Evolutionary conservation across 2,329 filamentous ascomycete genomes (phyloP), one percentile per base, ranked within the genome.

Genomic region (Xylariaceae sp.): DNA sequence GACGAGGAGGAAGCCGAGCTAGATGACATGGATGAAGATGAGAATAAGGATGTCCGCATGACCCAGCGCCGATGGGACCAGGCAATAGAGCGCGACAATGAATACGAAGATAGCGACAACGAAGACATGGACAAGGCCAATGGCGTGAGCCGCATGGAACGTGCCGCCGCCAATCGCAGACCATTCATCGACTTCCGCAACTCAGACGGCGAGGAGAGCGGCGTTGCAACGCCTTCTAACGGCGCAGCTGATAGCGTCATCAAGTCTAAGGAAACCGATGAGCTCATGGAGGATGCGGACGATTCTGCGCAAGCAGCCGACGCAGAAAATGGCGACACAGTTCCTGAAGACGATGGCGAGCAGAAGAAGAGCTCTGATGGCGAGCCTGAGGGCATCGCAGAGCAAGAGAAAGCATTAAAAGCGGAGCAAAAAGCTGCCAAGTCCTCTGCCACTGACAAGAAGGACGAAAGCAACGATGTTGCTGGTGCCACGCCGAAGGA

Each of bases 41-140:
- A 89, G 59, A 90, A 94, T 66, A 86, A 89, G 59, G 92, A 97
- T 64, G 81, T 81, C 48, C 86, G 92, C 22, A 83, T 86, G 69
- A 95, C 90, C 0, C 81, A 94, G 67, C 85, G 89, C 33, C 82
- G 85, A 55, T 90, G 88, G 76, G 92, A 97, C 56, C 85, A 90
- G 67, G 84, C 81, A 43, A 79, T 90, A 22, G 80, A 84, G 46
- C 82, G 88, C 50, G 82, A 89, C 7, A 88, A 87, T 59, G 92
- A 96, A 64, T 82, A 91, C 39, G 88, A 90, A 51, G 88, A 94
- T 39, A 95, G 89, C 56, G 90, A 95, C 53, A 90, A 96, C 52
- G 92, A 97, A 60, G 90, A 95, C 11, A 82, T 90, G 68, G 81
- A 81, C 39, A 75, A 75, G 39, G 78, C 80, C 35, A 89, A 94